These are phyloP conservation scores for Penicillium fuscoglaucum DNA, from an alignment of 2,329 filamentous ascomycete species.

Conservation along the genomic window DNA sequence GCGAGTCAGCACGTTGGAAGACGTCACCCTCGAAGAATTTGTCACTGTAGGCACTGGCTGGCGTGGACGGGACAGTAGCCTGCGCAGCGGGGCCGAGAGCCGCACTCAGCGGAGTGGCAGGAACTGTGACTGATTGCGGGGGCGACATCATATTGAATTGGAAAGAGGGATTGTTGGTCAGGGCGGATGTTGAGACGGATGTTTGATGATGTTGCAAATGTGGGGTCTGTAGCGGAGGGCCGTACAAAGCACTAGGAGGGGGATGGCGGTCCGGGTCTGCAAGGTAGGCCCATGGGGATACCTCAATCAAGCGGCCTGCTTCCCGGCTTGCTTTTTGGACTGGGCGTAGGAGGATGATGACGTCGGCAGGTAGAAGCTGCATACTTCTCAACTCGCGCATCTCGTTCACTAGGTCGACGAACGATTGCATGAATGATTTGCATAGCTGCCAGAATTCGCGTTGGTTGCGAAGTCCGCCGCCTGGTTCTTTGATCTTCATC, in stretches of 20 bases:
- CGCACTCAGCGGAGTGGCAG: slow-evolving; percentile 85
- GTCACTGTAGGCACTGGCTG: slow-evolving; percentile 50
- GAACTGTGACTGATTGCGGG: slow-evolving; percentile 60
- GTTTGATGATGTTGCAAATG: slow-evolving; percentile 33
- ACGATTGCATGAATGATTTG: slow-evolving; percentile 57
- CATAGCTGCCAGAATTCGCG: slow-evolving; percentile 68
- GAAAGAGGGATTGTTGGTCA: slow-evolving; percentile 21
- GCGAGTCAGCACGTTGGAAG: slow-evolving; percentile 51
- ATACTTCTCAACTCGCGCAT: slow-evolving; percentile 49
- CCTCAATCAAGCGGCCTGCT: slow-evolving; percentile 69
- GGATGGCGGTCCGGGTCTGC: slow-evolving; percentile 41
- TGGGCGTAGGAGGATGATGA: slow-evolving; percentile 71
- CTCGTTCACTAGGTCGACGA: slow-evolving; percentile 49
- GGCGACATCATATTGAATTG: slow-evolving; percentile 34
- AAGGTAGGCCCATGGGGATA: slow-evolving; percentile 63
- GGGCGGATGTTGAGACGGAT: slow-evolving; percentile 30
- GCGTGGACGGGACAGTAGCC: slow-evolving; percentile 73
- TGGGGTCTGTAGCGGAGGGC: slow-evolving; percentile 37
- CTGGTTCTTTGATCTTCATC: slow-evolving; percentile 83
- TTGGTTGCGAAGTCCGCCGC: slow-evolving; percentile 61
- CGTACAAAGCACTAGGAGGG: slow-evolving; percentile 33
- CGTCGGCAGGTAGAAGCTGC: slow-evolving; percentile 61
- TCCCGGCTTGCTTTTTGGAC: slow-evolving; percentile 83
- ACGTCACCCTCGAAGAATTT: slow-evolving; percentile 52
- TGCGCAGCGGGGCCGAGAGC: slow-evolving; percentile 87